Base-by-base conservation (phyloP, 768 basidiomycete genomes). In the Leccinum sublutescens region DNA sequence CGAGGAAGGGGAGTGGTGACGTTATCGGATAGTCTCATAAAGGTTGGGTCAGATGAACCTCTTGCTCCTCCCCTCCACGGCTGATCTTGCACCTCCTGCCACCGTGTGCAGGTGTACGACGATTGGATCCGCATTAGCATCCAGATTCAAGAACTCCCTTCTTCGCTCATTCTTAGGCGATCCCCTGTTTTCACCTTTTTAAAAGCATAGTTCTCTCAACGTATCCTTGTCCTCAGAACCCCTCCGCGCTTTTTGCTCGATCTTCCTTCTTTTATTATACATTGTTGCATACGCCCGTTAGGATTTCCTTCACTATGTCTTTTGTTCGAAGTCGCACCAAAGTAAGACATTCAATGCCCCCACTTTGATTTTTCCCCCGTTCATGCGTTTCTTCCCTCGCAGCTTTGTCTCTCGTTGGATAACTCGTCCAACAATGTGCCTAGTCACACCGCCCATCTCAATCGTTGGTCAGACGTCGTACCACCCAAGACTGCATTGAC, bases 401-500 rank as follows among this genome's bases (percentile, higher is more conserved):
- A 73, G 73, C 51, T 61, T 43, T 70, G 57, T 50, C 62, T 72
- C 45, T 64, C 74, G 5, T 48, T 70, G 52, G 68, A 73, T 40
- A 43, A 54, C 31, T 49, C 65, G 38, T 34, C 55, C 49, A 51
- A 54, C 6, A 59, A 45, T 17, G 50, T 56, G 12, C 57, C 66
- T 21, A 64, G 48, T 52, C 55, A 19, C 21, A 62, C 63, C 19
- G 12, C 21, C 36, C 56, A 58, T n/a, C 61, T 68, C 47, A 68
- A 65, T 52, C 79, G 82, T 36, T 86, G 83, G 85, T 85, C 84
- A 14, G 80, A 84, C 29, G 71, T 85, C 50, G 74, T 84, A 6
- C 83, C 84, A 17, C 82, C 85, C 5, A 79, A 82, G 55, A 73
- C 80, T 27, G 83, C 79, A 2, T 72, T 86, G 60, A 83, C 79